Evolutionary conservation across 2,329 filamentous ascomycete species (phyloP).

Genomic region (Nothophoma quercina): DNA sequence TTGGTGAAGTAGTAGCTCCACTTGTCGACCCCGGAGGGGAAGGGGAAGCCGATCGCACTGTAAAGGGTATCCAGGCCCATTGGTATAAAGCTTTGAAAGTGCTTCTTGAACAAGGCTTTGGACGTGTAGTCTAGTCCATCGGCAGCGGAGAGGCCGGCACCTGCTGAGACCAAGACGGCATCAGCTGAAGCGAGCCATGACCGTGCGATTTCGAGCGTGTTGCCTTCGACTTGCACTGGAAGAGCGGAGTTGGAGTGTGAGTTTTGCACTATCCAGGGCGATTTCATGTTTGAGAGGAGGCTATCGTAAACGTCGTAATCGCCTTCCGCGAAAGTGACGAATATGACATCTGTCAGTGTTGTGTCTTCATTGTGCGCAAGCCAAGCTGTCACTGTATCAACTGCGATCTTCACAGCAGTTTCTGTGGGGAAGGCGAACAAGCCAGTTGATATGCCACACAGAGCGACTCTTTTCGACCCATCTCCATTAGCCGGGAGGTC

Average conservation of each 20-base stretch:
- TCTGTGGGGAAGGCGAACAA: constrained; percentile 45
- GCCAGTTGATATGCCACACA: constrained; percentile 49
- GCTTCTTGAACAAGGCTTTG: constrained; percentile 34
- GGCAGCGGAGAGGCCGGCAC: constrained; percentile 48
- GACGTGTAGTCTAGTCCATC: constrained; percentile 47
- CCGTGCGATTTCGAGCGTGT: constrained; percentile 11
- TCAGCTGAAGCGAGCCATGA: constrained; percentile 37
- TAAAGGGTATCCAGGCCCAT: constrained; percentile 43
- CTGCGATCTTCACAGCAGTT: constrained; percentile 39
- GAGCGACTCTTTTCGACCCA: constrained; percentile 38
- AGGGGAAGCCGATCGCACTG: constrained; percentile 46
- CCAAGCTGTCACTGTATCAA: constrained; percentile 38
- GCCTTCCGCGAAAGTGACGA: constrained; percentile 43
- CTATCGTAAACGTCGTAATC: constrained; percentile 32
- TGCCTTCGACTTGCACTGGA: constrained; percentile 5
- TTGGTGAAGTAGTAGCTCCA: constrained; percentile 49
- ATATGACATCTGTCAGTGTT: constrained; percentile 42
- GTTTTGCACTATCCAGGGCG: background rate
- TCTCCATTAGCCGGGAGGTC: constrained; percentile 27
- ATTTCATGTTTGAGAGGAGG: constrained; percentile 12
- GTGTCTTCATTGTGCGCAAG: constrained; percentile 33
- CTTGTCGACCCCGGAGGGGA: constrained; percentile 37
- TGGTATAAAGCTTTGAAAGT: constrained; percentile 40
- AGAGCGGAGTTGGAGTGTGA: background rate
- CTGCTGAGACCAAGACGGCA: constrained; percentile 41